Evolutionary conservation across 148 eudicot genomes (phyloP), one percentile per base, ranked within the genome.

Genomic region (Vaccinium myrtillus): DNA sequence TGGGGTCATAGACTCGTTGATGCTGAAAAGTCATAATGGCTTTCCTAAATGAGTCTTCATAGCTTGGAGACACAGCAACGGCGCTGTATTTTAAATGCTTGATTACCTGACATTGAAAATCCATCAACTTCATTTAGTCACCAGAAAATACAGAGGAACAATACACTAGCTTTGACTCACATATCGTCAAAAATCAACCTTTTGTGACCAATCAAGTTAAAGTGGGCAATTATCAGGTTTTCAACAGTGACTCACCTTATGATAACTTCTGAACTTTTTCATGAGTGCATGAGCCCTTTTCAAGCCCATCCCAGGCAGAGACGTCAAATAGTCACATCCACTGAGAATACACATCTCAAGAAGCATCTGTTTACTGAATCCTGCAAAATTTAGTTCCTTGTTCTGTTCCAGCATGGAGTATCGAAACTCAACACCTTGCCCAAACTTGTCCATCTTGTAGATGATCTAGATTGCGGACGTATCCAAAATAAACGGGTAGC

Each of bases 391-490:
- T 73, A 94, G 90, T 54, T 95, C 98, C 88, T 86, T 95, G 90
- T 97, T 95, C 43, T 90, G 89, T 78, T 92, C 94, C 77, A 97
- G 90, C 88, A 2, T 90, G 75, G 92, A 77, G 53, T 86, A 86
- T 83, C 61, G 94, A 86, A 94, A 97, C 82, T 97, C 99, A 86
- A 94, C 92, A 79, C 98, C 96, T 88, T 97, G 96, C 67, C 99
- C 99, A 84, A 88, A 95, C 87, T 97, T 97, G 90, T 97, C 99
- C 99, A 97, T 95, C 90, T 97, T 97, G 98, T 92, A 97, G 83
- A 97, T 95, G 59, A 97, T 93, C 99, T 97, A 90, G 39, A 86
- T 54, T 69, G 53, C 71, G 48, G 61, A n/a, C 58, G 50, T 48
- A 61, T 76, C 69, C 77, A n/a, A 43, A 39, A 56, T 10, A 65